Evolutionary conservation across 257 asterid genomes (phyloP).

Genomic region (Lavandula angustifolia): DNA sequence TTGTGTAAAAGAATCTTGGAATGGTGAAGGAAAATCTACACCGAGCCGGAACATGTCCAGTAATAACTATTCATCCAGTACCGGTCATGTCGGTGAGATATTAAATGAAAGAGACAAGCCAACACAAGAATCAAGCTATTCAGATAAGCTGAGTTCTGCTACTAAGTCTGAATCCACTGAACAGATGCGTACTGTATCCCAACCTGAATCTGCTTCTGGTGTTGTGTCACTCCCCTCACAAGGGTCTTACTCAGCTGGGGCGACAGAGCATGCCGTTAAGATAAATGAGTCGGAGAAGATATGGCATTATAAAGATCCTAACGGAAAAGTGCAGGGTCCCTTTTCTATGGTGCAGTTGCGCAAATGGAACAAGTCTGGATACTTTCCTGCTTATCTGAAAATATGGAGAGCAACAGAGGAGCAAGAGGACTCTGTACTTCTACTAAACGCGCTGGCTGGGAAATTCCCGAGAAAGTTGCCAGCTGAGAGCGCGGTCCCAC

Average conservation of each 20-base stretch:
- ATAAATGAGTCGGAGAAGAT: slow-evolving; percentile 83
- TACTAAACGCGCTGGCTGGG: slow-evolving; percentile 84
- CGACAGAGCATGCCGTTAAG: slow-evolving; percentile 49
- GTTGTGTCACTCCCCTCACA: slow-evolving; percentile 34
- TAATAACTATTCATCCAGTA: slow-evolving; percentile 43
- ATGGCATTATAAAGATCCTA: slow-evolving; percentile 91
- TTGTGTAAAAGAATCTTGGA: slow-evolving; percentile 65
- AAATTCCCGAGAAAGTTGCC: slow-evolving; percentile 55
- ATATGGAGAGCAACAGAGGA: slow-evolving; percentile 72
- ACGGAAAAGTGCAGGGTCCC: slow-evolving; percentile 94
- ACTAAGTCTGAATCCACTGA: slow-evolving; percentile 45
- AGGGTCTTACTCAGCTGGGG: slow-evolving; percentile 39
- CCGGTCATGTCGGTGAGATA: slow-evolving; percentile 46
- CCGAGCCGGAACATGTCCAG: slow-evolving; percentile 48
- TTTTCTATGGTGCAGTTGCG: slow-evolving; percentile 85
- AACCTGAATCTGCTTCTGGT: slow-evolving; percentile 51
- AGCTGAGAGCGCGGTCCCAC: no score
- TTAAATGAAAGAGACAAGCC: slow-evolving; percentile 59
- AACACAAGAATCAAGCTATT: slow-evolving; percentile 41
- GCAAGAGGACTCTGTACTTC: slow-evolving; percentile 58
- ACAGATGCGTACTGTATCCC: slow-evolving; percentile 41
- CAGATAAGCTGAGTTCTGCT: slow-evolving; percentile 43
- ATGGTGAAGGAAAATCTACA: slow-evolving; percentile 44
- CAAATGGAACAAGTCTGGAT: slow-evolving; percentile 92
- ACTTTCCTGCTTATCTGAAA: slow-evolving; percentile 74